phyloP scores from a whole-genome alignment of 768 basidiomycete genomes.

The Fistulinella prunicolor region DNA sequence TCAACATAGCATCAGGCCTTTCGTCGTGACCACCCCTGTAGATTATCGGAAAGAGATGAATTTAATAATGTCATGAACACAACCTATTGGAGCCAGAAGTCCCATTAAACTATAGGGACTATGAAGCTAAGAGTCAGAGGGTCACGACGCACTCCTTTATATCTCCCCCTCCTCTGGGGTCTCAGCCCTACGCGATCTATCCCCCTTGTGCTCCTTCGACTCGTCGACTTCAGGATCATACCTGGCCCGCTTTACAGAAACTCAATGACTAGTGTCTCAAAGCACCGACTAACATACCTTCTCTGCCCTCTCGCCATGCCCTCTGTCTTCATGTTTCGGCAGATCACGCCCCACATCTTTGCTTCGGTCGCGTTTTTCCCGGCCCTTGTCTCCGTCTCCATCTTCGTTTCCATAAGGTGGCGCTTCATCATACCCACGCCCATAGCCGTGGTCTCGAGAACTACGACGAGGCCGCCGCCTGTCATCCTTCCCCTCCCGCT shows the following conservation, averaged over 20 bases:
- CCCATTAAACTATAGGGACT: background rate
- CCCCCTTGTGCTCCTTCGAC: conserved; percentile 40
- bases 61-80: background rate
- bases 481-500: conserved; percentile 54
- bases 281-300: conserved; percentile 47
- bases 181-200: conserved; percentile 52
- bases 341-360: conserved; percentile 33
- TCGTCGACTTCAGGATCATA: conserved; percentile 49
- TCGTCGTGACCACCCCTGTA: background rate
- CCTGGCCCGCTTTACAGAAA: conserved; percentile 45
- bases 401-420: conserved; percentile 39
- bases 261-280: conserved; percentile 5
- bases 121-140: background rate
- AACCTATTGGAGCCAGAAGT: background rate
- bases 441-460: conserved; percentile 38
- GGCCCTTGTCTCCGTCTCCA: conserved; percentile 31
- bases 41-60: background rate
- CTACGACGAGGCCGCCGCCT: conserved; percentile 42
- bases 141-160: conserved; percentile 27
- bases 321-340: conserved; percentile 42
- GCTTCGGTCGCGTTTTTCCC: conserved; percentile 51
- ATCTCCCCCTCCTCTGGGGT: conserved; percentile 91
- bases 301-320: conserved; percentile 56
- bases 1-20: background rate
- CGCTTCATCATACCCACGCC: conserved; percentile 50